Evolutionary conservation across 441 rosid genomes (phyloP), one percentile per base, ranked within the genome.

Genomic region (Raphanus hybrid): DNA sequence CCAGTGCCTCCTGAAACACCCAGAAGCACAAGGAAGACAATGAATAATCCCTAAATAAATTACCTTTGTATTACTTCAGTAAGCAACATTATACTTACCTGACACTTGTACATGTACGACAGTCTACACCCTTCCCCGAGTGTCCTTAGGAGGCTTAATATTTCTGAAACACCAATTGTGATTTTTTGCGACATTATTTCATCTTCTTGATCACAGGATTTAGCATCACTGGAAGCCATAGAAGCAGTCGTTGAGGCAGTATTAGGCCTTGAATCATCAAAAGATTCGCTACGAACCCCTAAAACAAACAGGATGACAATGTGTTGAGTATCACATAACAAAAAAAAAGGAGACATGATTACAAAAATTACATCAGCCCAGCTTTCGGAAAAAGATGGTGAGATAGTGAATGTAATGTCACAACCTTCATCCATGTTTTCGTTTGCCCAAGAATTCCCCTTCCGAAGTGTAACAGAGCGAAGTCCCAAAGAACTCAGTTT

Each of bases 81-180:
- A 68, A 58, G 68, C 41, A 65, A 75, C 32, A 54, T 14, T 35
- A 29, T n/a, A 52, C 73, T 67, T 87, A 96, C 97, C 95, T 91
- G 91, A 81, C 98, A 90, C 76, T 86, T 87, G 82, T 93, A 91
- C 86, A 87, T 70, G 90, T 94, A 91, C 34, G 93, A 91, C 74
- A 91, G 89, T 82, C 97, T 90, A 82, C 87, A 93, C 78, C 96
- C 99, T 87, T 96, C 98, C 76, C 99, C 97, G 43, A 93, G 84
- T 79, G 69, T 82, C 85, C 92, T 90, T 77, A 96, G 82, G 82
- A 96, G 93, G 78, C 87, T 74, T 75, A 93, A 83, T 83, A 92
- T 75, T 78, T 96, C 99, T 32, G 84, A 86, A 72, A 89, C 85
- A 69, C 94, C 97, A 73, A 18, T 77, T 80, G 86, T 69, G 73